Percentiles rank a stretch among this genome's conserved stretches.
phyloP scores from a whole-genome alignment of 2,329 filamentous ascomycete genomes.

The Scortechinia acanthostroma region DNA sequence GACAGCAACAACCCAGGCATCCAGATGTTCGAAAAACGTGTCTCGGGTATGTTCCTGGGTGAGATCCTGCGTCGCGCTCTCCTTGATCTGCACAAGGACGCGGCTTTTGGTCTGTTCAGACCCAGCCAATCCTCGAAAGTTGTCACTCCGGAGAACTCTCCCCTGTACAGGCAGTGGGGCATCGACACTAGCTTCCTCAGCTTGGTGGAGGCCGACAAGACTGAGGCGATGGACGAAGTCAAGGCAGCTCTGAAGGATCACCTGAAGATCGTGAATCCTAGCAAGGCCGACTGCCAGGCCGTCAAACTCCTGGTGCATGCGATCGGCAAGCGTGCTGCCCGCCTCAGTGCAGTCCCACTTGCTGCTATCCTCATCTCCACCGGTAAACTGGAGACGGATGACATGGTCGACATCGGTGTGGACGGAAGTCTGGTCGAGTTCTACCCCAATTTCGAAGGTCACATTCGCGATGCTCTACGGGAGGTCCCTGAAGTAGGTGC shows the following conservation, averaged over 20 bases:
- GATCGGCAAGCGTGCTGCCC: neutral
- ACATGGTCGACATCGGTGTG: slow-evolving; percentile 59
- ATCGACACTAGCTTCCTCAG: slow-evolving; percentile 66
- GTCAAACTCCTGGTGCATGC: neutral
- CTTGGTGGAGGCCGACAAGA: slow-evolving; percentile 55
- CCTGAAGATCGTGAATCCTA: neutral
- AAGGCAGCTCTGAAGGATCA: neutral
- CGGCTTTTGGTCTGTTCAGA: slow-evolving; percentile 45
- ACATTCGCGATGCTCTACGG: slow-evolving; percentile 55
- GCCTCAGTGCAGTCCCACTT: neutral
- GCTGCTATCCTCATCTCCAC: neutral
- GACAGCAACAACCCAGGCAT: slow-evolving; percentile 68
- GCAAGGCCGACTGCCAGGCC: neutral
- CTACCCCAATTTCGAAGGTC: slow-evolving; percentile 62
- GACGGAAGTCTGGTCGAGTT: slow-evolving; percentile 69
- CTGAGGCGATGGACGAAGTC: slow-evolving; percentile 7
- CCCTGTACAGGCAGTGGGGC: slow-evolving; percentile 56
- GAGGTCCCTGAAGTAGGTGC: slow-evolving; percentile 53
- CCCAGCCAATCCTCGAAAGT: slow-evolving; percentile 45
- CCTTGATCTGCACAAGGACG: slow-evolving; percentile 44
- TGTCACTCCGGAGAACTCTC: neutral
- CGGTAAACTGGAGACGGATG: slow-evolving; percentile 6
- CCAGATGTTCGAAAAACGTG: slow-evolving; percentile 77
- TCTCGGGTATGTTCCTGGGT: slow-evolving; percentile 77
- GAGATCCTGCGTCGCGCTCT: slow-evolving; percentile 66